Evolutionary conservation across 148 eudicot species (phyloP), one percentile per base, ranked within the genome.

Genomic region (Talinum fruticosum): DNA sequence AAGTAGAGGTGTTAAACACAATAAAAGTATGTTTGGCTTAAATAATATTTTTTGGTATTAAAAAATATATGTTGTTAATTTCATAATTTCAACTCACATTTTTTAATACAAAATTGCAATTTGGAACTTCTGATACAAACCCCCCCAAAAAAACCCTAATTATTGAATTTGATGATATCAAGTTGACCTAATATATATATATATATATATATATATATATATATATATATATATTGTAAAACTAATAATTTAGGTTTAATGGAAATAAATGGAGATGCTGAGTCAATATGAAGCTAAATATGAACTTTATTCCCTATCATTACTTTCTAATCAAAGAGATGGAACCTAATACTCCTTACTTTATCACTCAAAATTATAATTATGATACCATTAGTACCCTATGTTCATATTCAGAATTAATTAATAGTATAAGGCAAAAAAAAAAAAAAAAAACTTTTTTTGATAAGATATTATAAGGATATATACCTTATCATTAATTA

Each of bases 301-400:
- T 71, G 0, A 28, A n/a, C 57, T 44, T 71, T 71, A 24, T 71
- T 71, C 32, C 18, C 44, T 41, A 13, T 41, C 57, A 71, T 38
- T 71, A 23, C 23, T 38, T 71, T 34, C 30, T 28, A 41, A 71
- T 71, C 12, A 36, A 5, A 15, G 47, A 36, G 72, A 15, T 0
- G 23, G 72, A 68, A 68, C 47, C 72, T 68, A 68, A 68, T 68
- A 36, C 66, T 62, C 47, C 29, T 68, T 66, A 24, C 70, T 66
- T 66, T 66, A 66, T 66, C 24, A 66, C 13, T 68, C 72, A 16
- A 35, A 19, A 34, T 18, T 35, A 2, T 68, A 68, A 68, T n/a
- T n/a, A n/a, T 68, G 32, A 61, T 61, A 7, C 32, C 33, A 61
- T 68, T n/a, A 45, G 71, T 35, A 35, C 45, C 45, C n/a, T 35